Percentiles rank a stretch among this genome's conserved stretches.
Evolutionary conservation across 495 filamentous ascomycete genomes (phyloP).

Genomic region (Aspergillus baeticus): DNA sequence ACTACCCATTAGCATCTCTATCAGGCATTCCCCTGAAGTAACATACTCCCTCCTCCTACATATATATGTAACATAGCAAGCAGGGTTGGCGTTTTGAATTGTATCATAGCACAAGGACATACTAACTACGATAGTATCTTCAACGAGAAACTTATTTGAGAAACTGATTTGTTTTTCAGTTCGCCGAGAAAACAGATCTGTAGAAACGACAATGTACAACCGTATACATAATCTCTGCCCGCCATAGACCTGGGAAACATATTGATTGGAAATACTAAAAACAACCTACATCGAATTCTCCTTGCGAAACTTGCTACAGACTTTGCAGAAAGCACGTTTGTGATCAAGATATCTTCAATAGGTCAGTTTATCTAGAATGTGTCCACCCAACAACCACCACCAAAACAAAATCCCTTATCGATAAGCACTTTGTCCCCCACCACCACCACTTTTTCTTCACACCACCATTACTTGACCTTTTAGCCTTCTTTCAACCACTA

Average conservation of each 20-base stretch:
- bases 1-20: too few species aligned
- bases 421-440: not conserved
- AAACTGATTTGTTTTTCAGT: too few species aligned
- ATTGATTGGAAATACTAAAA: too few species aligned
- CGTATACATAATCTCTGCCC: too few species aligned
- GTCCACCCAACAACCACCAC: not conserved
- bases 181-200: too few species aligned
- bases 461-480: not conserved
- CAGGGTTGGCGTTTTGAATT: constrained; percentile 10
- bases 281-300: too few species aligned
- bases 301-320: too few species aligned
- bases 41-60: constrained; percentile 3
- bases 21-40: not conserved
- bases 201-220: too few species aligned
- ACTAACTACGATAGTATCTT: not conserved
- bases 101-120: constrained; percentile 17
- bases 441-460: not conserved
- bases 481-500: not conserved
- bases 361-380: too few species aligned
- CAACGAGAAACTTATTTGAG: not conserved
- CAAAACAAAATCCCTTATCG: not conserved
- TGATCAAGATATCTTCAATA: too few species aligned
- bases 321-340: too few species aligned
- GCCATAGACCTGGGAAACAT: too few species aligned
- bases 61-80: constrained; percentile 6